Evolutionary conservation across 768 basidiomycete genomes (phyloP), one percentile per base, ranked within the genome.

Genomic region (Collybiopsis confluens): DNA sequence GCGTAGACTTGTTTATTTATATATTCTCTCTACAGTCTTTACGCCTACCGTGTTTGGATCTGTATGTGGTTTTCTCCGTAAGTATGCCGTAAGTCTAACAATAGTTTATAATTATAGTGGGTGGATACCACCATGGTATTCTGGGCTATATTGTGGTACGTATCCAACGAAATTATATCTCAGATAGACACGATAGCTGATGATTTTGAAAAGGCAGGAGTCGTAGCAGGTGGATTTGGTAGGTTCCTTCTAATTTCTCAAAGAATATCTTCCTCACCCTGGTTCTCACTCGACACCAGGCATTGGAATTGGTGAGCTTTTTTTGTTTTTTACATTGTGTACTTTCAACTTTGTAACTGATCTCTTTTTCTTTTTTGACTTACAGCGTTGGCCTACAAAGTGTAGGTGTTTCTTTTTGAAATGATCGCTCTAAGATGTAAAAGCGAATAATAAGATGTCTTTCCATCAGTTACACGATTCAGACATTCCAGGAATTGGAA

Each of bases 1-100:
- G 30, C 30, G 30, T 13, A n/a, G 30, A 33, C 30, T 33, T 6
- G 13, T 33, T 33, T 26, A 37, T 24, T 43, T 3, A n/a, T 21
- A 20, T 6, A 40, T 16, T 35, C 13, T 21, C 41, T 47, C 18
- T 30, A 15, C 35, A 77, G 77, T 56, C 58, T 78, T 21, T 79
- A 79, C 43, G 68, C 75, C 5, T 67, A 68, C 54, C 71, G 78
- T 2, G 72, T 78, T 7, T 78, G 76, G 76, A 62, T 73, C 45
- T 71, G 76, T 79, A 50, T 63, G 76, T 75, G 9, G 8, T 43
- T 54, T 7, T 33, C n/a, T 45, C 33, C 26, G 27, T 18, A 2
- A 20, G 15, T 36, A 38, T 42, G n/a, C n/a, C 9, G 24, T 18
- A 13, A n/a, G 15, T 27, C 7, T 45, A 24, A 45, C 44, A 16